These are phyloP conservation scores for Yarrowia sp. DNA, from an alignment of 805 yeast genomes.

Conservation along the genomic window DNA sequence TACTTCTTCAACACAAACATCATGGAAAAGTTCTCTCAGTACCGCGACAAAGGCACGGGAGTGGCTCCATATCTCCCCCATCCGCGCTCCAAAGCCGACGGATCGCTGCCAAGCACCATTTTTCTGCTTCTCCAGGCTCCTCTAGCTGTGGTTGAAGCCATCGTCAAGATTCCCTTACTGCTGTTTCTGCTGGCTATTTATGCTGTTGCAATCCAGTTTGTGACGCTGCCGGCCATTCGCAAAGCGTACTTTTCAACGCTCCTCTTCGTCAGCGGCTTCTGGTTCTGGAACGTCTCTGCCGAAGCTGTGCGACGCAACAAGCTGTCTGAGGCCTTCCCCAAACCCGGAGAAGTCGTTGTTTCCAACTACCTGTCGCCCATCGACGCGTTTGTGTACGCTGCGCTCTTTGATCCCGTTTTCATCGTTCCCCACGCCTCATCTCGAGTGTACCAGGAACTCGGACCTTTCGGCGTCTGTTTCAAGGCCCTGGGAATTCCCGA, in stretches of 20 bases:
- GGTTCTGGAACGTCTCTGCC: constrained; percentile 24
- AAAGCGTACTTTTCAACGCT: background rate
- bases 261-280: background rate
- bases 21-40: constrained; percentile 81
- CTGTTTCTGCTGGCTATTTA: constrained; percentile 7
- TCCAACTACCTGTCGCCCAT: constrained; percentile 60
- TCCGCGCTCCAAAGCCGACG: constrained; percentile 29
- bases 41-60: constrained; percentile 92
- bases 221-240: background rate
- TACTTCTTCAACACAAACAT: too few relatives aligned
- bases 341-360: constrained; percentile 50
- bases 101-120: background rate
- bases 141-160: background rate
- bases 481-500: constrained; percentile 32
- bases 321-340: constrained; percentile 39
- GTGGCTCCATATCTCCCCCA: constrained; percentile 80
- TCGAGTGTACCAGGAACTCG: constrained; percentile 9
- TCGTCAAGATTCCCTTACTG: constrained; percentile 29
- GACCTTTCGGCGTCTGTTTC: constrained; percentile 29
- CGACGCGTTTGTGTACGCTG: constrained; percentile 46
- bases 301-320: constrained; percentile 10
- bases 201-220: background rate
- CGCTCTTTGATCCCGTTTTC: constrained; percentile 36
- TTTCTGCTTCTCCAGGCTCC: background rate
- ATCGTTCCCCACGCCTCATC: constrained; percentile 43